Base-by-base conservation (phyloP, 257 asterid genomes). In the Solanum peruvianum region DNA sequence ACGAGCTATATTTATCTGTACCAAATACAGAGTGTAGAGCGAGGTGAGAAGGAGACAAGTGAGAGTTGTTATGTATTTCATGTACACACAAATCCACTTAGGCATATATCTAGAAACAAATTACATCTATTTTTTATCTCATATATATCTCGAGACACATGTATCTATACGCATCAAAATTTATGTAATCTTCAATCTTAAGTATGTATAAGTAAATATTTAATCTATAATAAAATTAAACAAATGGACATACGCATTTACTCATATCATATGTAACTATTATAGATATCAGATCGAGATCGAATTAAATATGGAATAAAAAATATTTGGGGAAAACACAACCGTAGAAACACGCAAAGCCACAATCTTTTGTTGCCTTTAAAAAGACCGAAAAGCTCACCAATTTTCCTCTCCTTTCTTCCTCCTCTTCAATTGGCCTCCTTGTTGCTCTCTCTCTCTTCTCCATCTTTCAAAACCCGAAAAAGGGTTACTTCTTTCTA, bases 301-400 rank as follows among this genome's bases (percentile, higher is more conserved):
- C 29, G 4, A 23, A 23, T 4, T 21, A 60, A 60, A 18, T 56
- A 56, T 52, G 3, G 0, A 62, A 62, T 62, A 62, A 62, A n/a
- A n/a, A 42, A 15, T 7, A 14, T 44, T 8, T 33, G 31, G 25
- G 37, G 75, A 39, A 64, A 52, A 52, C 44, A 12, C 44, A 41
- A 86, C 85, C 85, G 16, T 10, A 62, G 58, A 71, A 73, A 20
- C 39, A 86, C 37, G 77, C 87, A 85, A 41, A 67, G 83, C 11
- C 67, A 49, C 18, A 81, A 21, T 21, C 85, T 47, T 81, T 49
- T 20, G 11, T 47, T 29, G 85, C 85, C 85, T 81, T 49, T 81
- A 81, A 47, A 49, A 81, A 10, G 85, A 49, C 29, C 69, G 12
- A 3, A 81, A 47, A 31, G 10, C 44, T 81, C 85, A 9, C 11